Percentiles rank a stretch among this genome's conserved stretches.
phyloP scores from a whole-genome alignment of 129 eudicot species.

The sunflower (Helianthus annuus) region DNA sequence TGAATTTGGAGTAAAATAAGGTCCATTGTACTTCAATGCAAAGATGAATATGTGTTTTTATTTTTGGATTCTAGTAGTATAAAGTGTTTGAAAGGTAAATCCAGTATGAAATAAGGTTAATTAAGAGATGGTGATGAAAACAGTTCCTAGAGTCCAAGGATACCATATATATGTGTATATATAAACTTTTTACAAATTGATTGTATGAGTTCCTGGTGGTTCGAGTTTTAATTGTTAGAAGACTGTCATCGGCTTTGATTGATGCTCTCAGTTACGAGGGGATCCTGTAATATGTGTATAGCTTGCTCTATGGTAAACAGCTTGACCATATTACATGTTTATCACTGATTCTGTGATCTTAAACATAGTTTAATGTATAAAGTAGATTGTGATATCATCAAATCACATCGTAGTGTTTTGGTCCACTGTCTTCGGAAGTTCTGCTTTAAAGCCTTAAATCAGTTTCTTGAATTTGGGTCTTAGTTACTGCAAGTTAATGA shows the following conservation, averaged over 20 bases:
- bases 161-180: not conserved
- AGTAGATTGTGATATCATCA: not conserved
- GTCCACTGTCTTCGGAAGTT: not conserved
- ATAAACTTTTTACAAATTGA: not conserved
- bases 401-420: not conserved
- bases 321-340: not conserved
- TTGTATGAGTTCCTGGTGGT: not conserved
- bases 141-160: constrained; percentile 10
- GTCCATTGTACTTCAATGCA: not conserved
- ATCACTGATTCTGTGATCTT: not conserved
- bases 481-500: constrained; percentile 6
- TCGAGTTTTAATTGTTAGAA: too few species aligned
- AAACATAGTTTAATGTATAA: not conserved
- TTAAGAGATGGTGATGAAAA: not conserved
- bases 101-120: constrained; percentile 4
- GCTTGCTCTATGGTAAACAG: not conserved
- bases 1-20: not conserved
- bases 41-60: not conserved
- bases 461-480: not conserved
- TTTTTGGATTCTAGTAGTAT: not conserved
- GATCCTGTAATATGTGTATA: not conserved
- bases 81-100: constrained; percentile 12
- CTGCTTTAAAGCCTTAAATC: not conserved
- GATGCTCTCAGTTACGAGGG: not conserved
- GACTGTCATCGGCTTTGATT: not conserved